Evolutionary conservation across 371 early-diverging fungal species (phyloP).

Genomic region (Cokeromyces recurvatus): DNA sequence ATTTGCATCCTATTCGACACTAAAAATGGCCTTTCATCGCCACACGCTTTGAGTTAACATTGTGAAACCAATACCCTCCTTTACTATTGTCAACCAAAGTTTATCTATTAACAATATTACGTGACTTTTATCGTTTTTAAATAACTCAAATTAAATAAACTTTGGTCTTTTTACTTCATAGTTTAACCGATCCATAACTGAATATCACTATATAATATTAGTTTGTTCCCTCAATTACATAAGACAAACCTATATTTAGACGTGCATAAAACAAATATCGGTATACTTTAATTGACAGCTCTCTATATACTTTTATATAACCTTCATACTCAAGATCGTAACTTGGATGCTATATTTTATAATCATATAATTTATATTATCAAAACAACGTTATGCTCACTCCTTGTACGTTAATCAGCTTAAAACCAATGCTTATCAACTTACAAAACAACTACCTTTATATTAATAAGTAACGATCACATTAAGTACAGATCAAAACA

Average conservation of each 20-base stretch:
- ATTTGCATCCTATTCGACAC: conserved; percentile 7
- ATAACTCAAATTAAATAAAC: conserved; percentile 8
- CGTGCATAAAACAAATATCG: conserved; percentile 6
- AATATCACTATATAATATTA: conserved; percentile 6
- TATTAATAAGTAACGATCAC: too few species aligned
- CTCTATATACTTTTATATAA: conserved; percentile 7
- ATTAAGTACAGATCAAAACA: too few species aligned
- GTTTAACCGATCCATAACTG: conserved; percentile 7
- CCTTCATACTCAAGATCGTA: conserved; percentile 6
- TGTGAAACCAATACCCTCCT: conserved; percentile 10
- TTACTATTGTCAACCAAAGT: conserved; percentile 8
- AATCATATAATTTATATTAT: conserved; percentile 7
- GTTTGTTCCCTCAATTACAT: conserved; percentile 3
- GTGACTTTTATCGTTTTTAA: conserved; percentile 6
- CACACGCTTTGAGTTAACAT: conserved; percentile 9
- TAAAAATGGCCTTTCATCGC: conserved; percentile 9
- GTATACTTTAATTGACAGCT: conserved; percentile 6
- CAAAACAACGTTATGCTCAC: conserved; percentile 8
- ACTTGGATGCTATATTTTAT: conserved; percentile 8
- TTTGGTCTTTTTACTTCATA: conserved; percentile 7
- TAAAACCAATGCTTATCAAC: conserved; percentile 2
- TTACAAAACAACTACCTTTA: conserved; percentile 6
- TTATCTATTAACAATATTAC: conserved; percentile 8
- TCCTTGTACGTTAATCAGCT: conserved; percentile 8
- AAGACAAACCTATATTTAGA: conserved; percentile 4